phyloP scores from a whole-genome alignment of 257 asterid genomes.

The Solanum chiquidenum region DNA sequence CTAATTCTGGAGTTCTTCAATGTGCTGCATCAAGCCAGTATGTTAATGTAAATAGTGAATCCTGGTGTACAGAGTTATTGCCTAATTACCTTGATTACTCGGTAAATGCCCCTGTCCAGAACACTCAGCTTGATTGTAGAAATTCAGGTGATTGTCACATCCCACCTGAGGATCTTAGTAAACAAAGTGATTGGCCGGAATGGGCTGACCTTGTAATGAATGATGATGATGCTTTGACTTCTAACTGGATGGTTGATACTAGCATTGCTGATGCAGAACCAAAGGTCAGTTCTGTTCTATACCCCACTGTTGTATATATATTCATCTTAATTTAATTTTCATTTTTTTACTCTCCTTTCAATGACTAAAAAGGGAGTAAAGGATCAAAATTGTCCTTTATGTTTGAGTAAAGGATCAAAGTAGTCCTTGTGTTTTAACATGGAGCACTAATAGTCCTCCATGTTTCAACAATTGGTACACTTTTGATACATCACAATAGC shows the following conservation, averaged over 20 bases:
- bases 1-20: slow-evolving; percentile 37
- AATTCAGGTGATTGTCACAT: slow-evolving; percentile 1
- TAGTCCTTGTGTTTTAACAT: too few species aligned
- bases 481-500: too few species aligned
- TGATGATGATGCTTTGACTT: slow-evolving; percentile 39
- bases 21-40: slow-evolving; percentile 40
- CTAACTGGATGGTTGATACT: slow-evolving; percentile 58
- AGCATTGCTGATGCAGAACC: slow-evolving; percentile 30
- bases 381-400: too few species aligned
- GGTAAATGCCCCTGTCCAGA: slow-evolving; percentile 24
- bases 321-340: neutral
- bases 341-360: neutral
- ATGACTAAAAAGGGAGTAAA: neutral
- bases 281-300: slow-evolving; percentile 18
- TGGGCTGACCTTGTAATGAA: slow-evolving; percentile 64
- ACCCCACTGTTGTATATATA: neutral
- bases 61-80: slow-evolving; percentile 47
- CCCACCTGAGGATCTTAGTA: slow-evolving; percentile 3
- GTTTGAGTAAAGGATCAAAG: too few species aligned
- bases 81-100: slow-evolving; percentile 51
- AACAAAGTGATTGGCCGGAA: slow-evolving; percentile 53
- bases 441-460: too few species aligned
- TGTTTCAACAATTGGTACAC: too few species aligned
- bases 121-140: slow-evolving; percentile 27
- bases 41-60: slow-evolving; percentile 21